Base-by-base conservation (phyloP, 2,329 filamentous ascomycete genomes). In the Hypoxylon sp. region DNA sequence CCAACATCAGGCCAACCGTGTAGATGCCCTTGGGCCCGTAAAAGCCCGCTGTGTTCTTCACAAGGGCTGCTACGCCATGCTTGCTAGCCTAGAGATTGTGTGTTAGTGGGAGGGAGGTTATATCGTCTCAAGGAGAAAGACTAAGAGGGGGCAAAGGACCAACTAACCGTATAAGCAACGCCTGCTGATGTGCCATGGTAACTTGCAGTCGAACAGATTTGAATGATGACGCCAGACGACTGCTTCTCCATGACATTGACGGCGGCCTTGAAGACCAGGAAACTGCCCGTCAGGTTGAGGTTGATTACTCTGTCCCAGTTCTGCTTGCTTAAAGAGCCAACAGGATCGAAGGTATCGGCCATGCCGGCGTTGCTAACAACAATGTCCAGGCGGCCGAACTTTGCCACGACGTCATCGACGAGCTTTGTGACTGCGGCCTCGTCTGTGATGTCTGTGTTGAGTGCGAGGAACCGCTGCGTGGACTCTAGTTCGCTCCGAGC, bases 21-120 rank as follows among this genome's bases (percentile, higher is more conserved):
- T 82, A 81, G 65, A 89, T 85, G 24, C 86, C 86, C 74, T 85
- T 84, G 19, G 78, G 76, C 1, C 81, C 82, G 72, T 89, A 89
- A 73, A 81, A 86, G 0, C 82, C 81, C 0, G 87, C 87, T 15
- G 86, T 89, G 78, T 85, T 89, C 76, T 86, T 87, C 6, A 86
- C 88, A 62, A 88, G 74, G 0, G 83, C 86, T 3, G 86, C 71
- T 17, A 88, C 73, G 13, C 82, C 86, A 68, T 87, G 85, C 75
- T 88, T 87, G 75, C 80, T 82, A 2, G 82, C 80, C 69, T 71
- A 21, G 17, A 46, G 10, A 21, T 19, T 0, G 83, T 85, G 71
- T 86, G 48, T 68, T 48, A 61, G 55, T 47, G 7, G 24, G 3
- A 15, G 10, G 15, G 13, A 42, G 6, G 37, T n/a, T 17, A 17